These are phyloP conservation scores for Boletus barrowsii DNA, from an alignment of 768 basidiomycete species.

Conservation along the genomic window DNA sequence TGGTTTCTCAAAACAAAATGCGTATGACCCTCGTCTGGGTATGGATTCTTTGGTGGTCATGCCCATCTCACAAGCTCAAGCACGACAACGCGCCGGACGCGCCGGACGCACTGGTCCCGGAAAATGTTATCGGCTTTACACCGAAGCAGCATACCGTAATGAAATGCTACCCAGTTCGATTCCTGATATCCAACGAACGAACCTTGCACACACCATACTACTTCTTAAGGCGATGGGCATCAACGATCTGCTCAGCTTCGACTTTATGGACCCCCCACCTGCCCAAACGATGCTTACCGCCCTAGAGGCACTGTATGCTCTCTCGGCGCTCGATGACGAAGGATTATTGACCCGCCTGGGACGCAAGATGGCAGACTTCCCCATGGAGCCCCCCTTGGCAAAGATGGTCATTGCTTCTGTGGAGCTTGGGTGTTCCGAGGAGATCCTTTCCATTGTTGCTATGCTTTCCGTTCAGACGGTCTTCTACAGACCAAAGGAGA, in stretches of 20 bases:
- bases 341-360: constrained; percentile 91
- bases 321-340: constrained; percentile 96
- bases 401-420: constrained; percentile 99
- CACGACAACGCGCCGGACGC: constrained; percentile 91
- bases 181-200: constrained; percentile 96
- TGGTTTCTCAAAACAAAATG: constrained; percentile 98
- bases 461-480: constrained; percentile 97
- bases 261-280: constrained; percentile 99
- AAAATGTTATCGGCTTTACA: constrained; percentile 97
- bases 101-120: constrained; percentile 98
- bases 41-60: constrained; percentile 99
- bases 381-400: constrained; percentile 92
- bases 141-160: constrained; percentile 96
- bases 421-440: constrained; percentile 96
- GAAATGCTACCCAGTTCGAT: constrained; percentile 98
- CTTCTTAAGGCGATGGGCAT: constrained; percentile 99
- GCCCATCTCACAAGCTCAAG: constrained; percentile 98
- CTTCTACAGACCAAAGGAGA: constrained; percentile 99
- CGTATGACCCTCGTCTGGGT: constrained; percentile 93
- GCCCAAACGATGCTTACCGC: constrained; percentile 97
- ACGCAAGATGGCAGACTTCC: constrained; percentile 99
- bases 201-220: constrained; percentile 87
- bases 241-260: constrained; percentile 95
- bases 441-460: constrained; percentile 94
- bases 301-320: constrained; percentile 88